These are phyloP conservation scores for Tylopilus plumbeoviolaceoides DNA, from an alignment of 768 basidiomycete species.

Conservation along the genomic window DNA sequence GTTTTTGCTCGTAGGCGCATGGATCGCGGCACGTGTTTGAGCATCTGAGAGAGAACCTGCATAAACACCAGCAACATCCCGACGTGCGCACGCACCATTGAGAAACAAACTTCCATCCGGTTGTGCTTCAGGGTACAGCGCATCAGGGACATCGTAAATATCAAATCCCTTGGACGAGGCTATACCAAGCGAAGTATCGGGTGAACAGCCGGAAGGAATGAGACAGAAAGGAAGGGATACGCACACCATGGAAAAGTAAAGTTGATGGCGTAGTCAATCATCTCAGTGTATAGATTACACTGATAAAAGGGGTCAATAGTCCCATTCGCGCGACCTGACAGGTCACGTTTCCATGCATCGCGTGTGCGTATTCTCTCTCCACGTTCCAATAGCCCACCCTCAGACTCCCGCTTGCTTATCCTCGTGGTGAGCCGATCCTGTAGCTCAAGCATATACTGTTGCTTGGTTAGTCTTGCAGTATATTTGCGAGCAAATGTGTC, in stretches of 20 bases:
- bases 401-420: too few relatives aligned
- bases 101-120: conserved; percentile 52
- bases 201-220: neutral
- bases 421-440: conserved; percentile 2
- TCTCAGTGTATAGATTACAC: conserved; percentile 57
- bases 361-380: conserved; percentile 17
- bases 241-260: conserved; percentile 61
- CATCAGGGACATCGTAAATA: conserved; percentile 46
- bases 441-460: conserved; percentile 8
- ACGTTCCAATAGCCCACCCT: too few relatives aligned
- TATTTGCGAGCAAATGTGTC: neutral
- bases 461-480: conserved; percentile 1
- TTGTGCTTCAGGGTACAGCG: conserved; percentile 40
- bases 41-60: conserved; percentile 39
- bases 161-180: conserved; percentile 33
- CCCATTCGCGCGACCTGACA: conserved; percentile 48
- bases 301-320: conserved; percentile 61
- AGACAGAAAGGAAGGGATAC: conserved; percentile 2
- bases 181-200: neutral
- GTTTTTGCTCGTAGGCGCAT: conserved; percentile 62
- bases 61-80: conserved; percentile 43
- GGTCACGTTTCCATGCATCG: conserved; percentile 41
- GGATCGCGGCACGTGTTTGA: conserved; percentile 51
- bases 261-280: conserved; percentile 67
- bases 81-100: conserved; percentile 44